Conservation (phyloP, 257 asterid genomes). For the Scutellaria barbata region DNA sequence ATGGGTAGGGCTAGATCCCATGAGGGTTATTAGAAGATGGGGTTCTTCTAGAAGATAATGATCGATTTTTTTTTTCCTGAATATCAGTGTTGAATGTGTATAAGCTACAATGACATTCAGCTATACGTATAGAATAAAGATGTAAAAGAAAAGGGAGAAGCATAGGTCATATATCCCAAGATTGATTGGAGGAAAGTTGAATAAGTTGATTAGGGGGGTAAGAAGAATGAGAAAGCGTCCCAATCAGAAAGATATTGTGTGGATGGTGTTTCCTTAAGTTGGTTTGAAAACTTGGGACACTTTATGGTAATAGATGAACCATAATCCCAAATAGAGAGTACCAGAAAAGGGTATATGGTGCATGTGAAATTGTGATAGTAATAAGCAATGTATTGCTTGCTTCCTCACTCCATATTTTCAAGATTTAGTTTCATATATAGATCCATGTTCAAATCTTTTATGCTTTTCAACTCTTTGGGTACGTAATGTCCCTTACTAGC, state of each 20-base stretch:
- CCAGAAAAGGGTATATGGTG: constrained; percentile 6
- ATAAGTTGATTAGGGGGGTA: neutral
- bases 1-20: too few relatives aligned
- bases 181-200: too few relatives aligned
- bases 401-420: constrained; percentile 23
- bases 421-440: constrained; percentile 41
- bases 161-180: too few relatives aligned
- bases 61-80: too few relatives aligned
- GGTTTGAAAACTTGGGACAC: constrained; percentile 56
- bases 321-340: constrained; percentile 40
- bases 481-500: constrained; percentile 59
- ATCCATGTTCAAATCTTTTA: constrained; percentile 50
- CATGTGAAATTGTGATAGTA: constrained; percentile 29
- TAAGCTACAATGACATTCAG: too few relatives aligned
- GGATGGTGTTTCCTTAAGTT: constrained; percentile 53
- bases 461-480: constrained; percentile 47
- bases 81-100: too few relatives aligned
- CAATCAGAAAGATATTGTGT: constrained; percentile 64
- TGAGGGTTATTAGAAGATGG: too few relatives aligned
- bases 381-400: constrained; percentile 39
- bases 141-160: too few relatives aligned
- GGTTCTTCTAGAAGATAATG: too few relatives aligned
- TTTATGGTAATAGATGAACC: constrained; percentile 51
- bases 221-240: constrained; percentile 44
- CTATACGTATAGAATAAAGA: too few relatives aligned